Conservation (phyloP, 805 yeast species). For the Cyberlindnera mississippiensis region DNA sequence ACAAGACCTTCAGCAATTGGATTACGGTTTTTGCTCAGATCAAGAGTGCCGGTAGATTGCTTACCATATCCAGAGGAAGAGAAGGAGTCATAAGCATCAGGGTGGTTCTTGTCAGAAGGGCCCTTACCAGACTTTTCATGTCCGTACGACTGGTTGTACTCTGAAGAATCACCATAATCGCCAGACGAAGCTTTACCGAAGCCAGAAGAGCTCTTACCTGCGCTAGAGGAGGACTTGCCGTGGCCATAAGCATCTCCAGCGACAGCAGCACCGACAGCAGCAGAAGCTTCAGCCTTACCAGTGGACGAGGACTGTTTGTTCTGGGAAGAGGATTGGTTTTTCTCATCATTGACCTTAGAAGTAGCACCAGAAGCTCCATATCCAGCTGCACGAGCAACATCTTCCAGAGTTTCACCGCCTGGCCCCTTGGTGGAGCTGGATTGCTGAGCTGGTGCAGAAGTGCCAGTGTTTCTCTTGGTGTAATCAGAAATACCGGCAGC, state of each 20-base stretch:
- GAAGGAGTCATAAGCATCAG: too few relatives aligned
- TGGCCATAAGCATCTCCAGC: not conserved
- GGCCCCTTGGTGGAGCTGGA: not conserved
- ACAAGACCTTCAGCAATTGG: conserved; percentile 15
- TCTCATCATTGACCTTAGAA: not conserved
- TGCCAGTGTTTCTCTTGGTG: conserved; percentile 1
- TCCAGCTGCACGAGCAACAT: conserved; percentile 15
- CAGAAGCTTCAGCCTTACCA: conserved; percentile 2
- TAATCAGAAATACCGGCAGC: conserved; percentile 1
- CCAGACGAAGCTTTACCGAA: not conserved
- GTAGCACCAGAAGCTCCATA: conserved; percentile 7
- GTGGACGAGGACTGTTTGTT: not conserved
- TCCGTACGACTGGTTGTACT: conserved; percentile 1
- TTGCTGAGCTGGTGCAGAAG: not conserved
- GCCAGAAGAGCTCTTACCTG: conserved; percentile 1
- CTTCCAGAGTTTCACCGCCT: conserved; percentile 8
- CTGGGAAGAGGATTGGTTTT: not conserved
- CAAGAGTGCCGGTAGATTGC: conserved; percentile 7
- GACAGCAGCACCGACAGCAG: conserved; percentile 1
- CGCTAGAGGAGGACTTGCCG: not conserved
- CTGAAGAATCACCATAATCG: not conserved
- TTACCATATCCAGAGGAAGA: not conserved
- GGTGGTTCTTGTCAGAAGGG: too few relatives aligned
- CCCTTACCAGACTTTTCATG: not conserved
- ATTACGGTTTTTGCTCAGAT: conserved; percentile 14